Evolutionary conservation across 305 asterid species (phyloP), one percentile per base, ranked within the genome.

Genomic region (Rubia tinctorum): DNA sequence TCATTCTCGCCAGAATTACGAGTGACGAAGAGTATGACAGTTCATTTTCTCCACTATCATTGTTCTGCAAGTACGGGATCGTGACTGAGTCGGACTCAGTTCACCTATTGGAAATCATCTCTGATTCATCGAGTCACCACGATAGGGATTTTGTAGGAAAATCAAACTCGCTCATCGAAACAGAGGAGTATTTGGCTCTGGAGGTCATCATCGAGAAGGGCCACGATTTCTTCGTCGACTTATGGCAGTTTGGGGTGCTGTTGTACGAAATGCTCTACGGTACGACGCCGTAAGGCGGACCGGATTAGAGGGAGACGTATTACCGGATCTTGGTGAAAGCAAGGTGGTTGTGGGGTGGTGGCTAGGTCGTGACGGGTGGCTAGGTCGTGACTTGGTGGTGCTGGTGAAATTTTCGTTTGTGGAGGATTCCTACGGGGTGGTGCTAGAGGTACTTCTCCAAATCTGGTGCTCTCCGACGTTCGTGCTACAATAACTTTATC

Each of bases 141-240:
- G 82, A 80, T 37, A 75, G 86, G 6, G 83, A 82, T 63, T 81
- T 86, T 58, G 78, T 74, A 9, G 89, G 80, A 73, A 91, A 90
- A 61, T 87, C 97, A 6, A 94, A 94, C 83, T 94, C 98, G 15
- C 91, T 94, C 81, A 96, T 94, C 47, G 98, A 97, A 11, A 91
- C 98, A 5, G 97, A 94, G 80, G 97, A 94, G 78, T 91, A 94
- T 85, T 80, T 93, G 59, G 94, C 97, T 42, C 97, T 97, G 76
- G 97, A 93, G 88, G 79, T 93, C 63, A 86, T 93, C 37, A n/a
- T 75, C 1, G 97, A 96, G 78, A 81, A 86, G 69, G 98, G 98
- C 69, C 98, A 91, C 81, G 95, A 88, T 76, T 94, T 91, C 87
- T 74, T 92, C 60, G 97, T 94, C 66, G 99, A 94, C 72, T 91